These are phyloP conservation scores for Melaleuca quinquenervia DNA, from an alignment of 345 rosid genomes.

Conservation along the genomic window DNA sequence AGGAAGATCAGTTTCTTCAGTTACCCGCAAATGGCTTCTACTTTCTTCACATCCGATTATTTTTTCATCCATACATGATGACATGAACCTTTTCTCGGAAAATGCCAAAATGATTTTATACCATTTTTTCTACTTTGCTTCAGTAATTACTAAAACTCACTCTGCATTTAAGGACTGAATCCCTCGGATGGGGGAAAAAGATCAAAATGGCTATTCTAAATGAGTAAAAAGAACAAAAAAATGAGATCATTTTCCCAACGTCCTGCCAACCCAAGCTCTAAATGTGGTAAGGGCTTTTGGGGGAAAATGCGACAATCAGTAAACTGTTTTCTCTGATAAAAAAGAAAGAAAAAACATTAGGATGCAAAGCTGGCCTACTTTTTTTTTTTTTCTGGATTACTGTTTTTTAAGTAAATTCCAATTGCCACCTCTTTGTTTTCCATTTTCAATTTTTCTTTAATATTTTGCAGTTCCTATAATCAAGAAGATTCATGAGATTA, in stretches of 20 bases:
- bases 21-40: not conserved
- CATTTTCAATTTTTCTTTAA: not conserved
- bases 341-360: too few relatives aligned
- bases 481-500: not conserved
- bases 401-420: not conserved
- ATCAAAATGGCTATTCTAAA: not conserved
- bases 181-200: not conserved
- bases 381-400: too few relatives aligned
- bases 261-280: not conserved
- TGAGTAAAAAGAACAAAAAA: too few relatives aligned
- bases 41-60: not conserved
- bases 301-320: not conserved
- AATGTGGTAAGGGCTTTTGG: too few relatives aligned
- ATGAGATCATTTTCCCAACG: not conserved
- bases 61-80: not conserved
- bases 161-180: not conserved
- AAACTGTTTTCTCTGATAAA: not conserved
- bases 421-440: not conserved
- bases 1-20: not conserved
- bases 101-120: not conserved
- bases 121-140: not conserved
- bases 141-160: not conserved
- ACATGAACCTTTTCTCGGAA: not conserved
- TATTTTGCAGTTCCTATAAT: not conserved
- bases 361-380: accelerated